A percentile compares a stretch with the other conserved stretches of the same genome.
Evolutionary conservation across 2,329 filamentous ascomycete genomes (phyloP).

Genomic region (Ceratocystis albifundus): DNA sequence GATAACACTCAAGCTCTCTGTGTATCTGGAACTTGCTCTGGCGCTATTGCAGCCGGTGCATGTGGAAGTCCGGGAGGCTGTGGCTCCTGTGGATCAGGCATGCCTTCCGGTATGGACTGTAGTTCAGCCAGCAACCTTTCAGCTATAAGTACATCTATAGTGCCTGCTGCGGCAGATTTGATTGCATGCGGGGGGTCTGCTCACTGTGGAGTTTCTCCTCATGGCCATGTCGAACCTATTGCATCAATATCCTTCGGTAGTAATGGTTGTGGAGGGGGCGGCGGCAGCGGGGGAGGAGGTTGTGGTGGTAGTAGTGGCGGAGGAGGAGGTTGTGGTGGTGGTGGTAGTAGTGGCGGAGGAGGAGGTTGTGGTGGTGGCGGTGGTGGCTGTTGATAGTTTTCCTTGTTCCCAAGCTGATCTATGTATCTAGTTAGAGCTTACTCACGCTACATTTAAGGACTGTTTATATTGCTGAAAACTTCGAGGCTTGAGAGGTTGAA

Average conservation of each 20-base stretch:
- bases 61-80: conserved; percentile 35
- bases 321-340: conserved; percentile 3
- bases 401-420: too few relatives aligned
- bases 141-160: too few relatives aligned
- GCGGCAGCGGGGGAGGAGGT: too few relatives aligned
- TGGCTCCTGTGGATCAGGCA: conserved; percentile 24
- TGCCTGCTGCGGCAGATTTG: too few relatives aligned
- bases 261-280: conserved; percentile 13
- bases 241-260: too few relatives aligned
- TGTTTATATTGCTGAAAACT: background rate
- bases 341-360: background rate
- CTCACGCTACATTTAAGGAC: too few relatives aligned
- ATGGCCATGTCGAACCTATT: too few relatives aligned
- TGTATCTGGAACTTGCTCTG: conserved; percentile 39
- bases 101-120: conserved; percentile 24
- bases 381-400: too few relatives aligned
- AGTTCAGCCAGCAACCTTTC: conserved; percentile 9
- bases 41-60: conserved; percentile 35
- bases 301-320: background rate
- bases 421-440: too few relatives aligned
- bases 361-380: background rate
- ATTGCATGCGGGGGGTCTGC: too few relatives aligned
- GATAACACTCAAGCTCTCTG: conserved; percentile 27
- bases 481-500: background rate
- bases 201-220: too few relatives aligned